A percentile compares a stretch with the other conserved stretches of the same genome.
phyloP scores from a whole-genome alignment of 2,329 filamentous ascomycete species.

The Teratosphaeriaceae sp. region DNA sequence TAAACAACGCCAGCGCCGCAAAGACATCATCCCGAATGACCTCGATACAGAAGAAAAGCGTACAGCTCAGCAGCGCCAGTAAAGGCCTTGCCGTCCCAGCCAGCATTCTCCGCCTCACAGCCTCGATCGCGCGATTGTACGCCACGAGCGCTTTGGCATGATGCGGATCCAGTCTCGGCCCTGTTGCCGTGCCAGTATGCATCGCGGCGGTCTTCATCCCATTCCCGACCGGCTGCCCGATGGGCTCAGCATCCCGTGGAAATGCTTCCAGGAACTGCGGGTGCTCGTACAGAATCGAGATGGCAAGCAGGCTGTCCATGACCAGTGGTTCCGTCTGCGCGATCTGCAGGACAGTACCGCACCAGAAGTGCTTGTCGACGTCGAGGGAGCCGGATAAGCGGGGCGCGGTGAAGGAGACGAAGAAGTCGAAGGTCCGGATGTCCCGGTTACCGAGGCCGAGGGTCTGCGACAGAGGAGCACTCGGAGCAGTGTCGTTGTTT shows the following conservation, averaged over 20 bases:
- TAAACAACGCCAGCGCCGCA: constrained; percentile 16
- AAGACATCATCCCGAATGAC: constrained; percentile 19
- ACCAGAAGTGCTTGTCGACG: constrained; percentile 23
- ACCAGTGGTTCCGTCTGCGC: constrained; percentile 19
- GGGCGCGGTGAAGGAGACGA: constrained; percentile 15
- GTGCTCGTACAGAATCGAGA: constrained; percentile 19
- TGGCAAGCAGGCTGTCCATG: constrained; percentile 14
- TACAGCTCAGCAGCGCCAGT: constrained; percentile 20
- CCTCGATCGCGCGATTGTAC: constrained; percentile 21
- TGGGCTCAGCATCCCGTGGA: neutral
- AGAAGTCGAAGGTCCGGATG: constrained; percentile 16
- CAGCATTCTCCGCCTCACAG: constrained; percentile 9
- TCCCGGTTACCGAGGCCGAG: constrained; percentile 8
- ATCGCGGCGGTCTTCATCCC: neutral
- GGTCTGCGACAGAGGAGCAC: constrained; percentile 1
- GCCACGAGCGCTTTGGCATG: constrained; percentile 14
- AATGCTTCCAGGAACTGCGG: constrained; percentile 16
- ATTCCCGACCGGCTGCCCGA: neutral
- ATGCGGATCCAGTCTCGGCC: constrained; percentile 7
- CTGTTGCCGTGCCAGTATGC: neutral
- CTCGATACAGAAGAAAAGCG: constrained; percentile 24
- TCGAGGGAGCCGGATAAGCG: constrained; percentile 17
- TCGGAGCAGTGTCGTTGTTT: neutral
- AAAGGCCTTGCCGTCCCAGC: constrained; percentile 10
- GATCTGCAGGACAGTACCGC: constrained; percentile 18